Evolutionary conservation across 495 filamentous ascomycete genomes (phyloP).

Genomic region (Halenospora varia): DNA sequence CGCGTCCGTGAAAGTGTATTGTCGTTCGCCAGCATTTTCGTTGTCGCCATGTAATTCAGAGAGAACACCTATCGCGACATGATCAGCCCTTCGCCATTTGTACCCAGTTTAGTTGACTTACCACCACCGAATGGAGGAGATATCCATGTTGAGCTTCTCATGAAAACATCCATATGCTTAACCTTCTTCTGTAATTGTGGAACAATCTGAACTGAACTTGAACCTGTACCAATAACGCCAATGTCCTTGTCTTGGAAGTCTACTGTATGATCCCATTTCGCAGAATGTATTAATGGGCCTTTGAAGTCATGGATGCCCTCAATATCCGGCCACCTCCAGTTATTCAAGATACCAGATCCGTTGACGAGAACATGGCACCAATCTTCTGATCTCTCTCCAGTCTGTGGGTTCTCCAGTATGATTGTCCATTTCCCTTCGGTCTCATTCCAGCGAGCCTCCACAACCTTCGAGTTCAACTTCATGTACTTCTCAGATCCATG

Average conservation of each 20-base stretch:
- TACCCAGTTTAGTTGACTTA: neutral
- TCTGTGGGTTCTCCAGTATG: neutral
- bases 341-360: conserved; percentile 10
- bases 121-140: conserved; percentile 40
- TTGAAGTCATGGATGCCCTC: conserved; percentile 48
- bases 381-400: neutral
- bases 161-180: conserved; percentile 55
- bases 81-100: neutral
- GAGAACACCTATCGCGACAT: neutral
- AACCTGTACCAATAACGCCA: conserved; percentile 52
- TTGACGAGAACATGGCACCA: conserved; percentile 10
- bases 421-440: neutral
- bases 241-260: conserved; percentile 44
- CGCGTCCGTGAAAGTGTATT: conserved; percentile 32
- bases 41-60: neutral
- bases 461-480: conserved; percentile 26
- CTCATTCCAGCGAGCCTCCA: conserved; percentile 5
- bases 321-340: conserved; percentile 51
- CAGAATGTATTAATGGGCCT: conserved; percentile 52
- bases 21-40: conserved; percentile 4
- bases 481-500: conserved; percentile 48
- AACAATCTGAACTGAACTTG: conserved; percentile 50
- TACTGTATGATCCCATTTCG: conserved; percentile 43
- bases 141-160: conserved; percentile 63
- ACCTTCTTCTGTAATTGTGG: conserved; percentile 39